Conservation (phyloP, 192 early-diverging fungal species). For the Hyaloraphidium curvatum region DNA sequence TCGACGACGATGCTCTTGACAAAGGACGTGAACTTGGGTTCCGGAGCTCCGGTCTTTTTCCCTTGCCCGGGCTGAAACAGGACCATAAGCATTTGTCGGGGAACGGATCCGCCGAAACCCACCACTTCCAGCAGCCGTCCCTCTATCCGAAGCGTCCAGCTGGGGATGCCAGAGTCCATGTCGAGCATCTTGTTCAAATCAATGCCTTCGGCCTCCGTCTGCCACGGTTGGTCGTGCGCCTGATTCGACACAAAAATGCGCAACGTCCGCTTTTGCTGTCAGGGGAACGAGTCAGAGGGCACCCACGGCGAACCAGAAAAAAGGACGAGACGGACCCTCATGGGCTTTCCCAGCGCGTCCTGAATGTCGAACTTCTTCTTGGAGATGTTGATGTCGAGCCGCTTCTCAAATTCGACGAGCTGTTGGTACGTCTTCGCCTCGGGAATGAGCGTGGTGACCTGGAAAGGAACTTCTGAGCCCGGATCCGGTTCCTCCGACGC, state of each 20-base stretch:
- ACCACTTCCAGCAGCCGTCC: slow-evolving; percentile 60
- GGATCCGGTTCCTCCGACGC: background rate
- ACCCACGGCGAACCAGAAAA: too few relatives aligned
- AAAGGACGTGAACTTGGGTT: slow-evolving; percentile 70
- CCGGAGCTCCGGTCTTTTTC: slow-evolving; percentile 34
- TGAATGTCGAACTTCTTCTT: slow-evolving; percentile 78
- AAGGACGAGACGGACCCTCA: slow-evolving; percentile 34
- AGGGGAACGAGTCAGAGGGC: too few relatives aligned
- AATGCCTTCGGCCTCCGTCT: too few relatives aligned
- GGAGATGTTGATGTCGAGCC: slow-evolving; percentile 73
- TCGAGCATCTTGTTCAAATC: too few relatives aligned
- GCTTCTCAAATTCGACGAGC: slow-evolving; percentile 69
- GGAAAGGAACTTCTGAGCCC: slow-evolving; percentile 17
- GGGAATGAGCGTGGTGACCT: slow-evolving; percentile 79
- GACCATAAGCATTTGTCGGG: slow-evolving; percentile 2
- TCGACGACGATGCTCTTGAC: slow-evolving; percentile 68
- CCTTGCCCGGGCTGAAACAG: slow-evolving; percentile 23
- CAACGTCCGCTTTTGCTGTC: slow-evolving; percentile 56
- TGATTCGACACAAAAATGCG: slow-evolving; percentile 85
- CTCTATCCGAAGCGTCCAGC: slow-evolving; percentile 82
- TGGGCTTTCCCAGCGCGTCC: slow-evolving; percentile 58
- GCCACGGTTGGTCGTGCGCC: slow-evolving; percentile 69
- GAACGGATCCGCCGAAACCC: background rate
- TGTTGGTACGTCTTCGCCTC: slow-evolving; percentile 78
- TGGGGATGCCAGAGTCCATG: slow-evolving; percentile 47